A percentile compares a stretch with the other conserved stretches of the same genome.
Evolutionary conservation across 2,329 filamentous ascomycete species (phyloP).

Genomic region (Penicillium sp.): DNA sequence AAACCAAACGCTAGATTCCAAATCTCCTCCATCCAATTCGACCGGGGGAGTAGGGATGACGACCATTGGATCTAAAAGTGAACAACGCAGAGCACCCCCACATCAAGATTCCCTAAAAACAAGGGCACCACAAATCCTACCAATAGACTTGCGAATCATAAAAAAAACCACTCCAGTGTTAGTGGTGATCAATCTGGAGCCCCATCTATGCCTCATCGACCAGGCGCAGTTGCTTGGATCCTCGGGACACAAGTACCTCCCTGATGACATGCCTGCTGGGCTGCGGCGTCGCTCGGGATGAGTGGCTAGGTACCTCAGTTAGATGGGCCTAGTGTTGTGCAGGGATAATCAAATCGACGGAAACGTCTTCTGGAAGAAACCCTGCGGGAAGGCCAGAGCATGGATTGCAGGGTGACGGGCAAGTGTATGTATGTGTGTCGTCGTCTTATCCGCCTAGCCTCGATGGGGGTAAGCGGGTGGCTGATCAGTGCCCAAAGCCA

Average conservation of each 20-base stretch:
- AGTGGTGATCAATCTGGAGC: neutral
- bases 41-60: constrained; percentile 5
- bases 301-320: neutral
- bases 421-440: constrained; percentile 9
- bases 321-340: constrained; percentile 2
- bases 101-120: constrained; percentile 14
- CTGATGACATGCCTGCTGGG: neutral
- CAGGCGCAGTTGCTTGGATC: constrained; percentile 7
- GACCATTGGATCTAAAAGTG: constrained; percentile 25
- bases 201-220: constrained; percentile 19
- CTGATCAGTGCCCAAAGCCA: constrained; percentile 3
- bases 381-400: constrained; percentile 6
- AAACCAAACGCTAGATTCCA: neutral
- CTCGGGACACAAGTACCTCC: constrained; percentile 1
- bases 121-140: neutral
- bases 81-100: constrained; percentile 35
- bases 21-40: neutral
- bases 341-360: constrained; percentile 23
- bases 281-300: neutral
- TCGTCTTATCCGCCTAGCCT: constrained; percentile 9
- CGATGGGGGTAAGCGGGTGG: neutral
- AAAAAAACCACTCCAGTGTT: neutral
- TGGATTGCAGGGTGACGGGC: constrained; percentile 20
- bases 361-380: constrained; percentile 27
- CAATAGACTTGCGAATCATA: neutral